Percentiles rank a stretch among this genome's conserved stretches.
These are phyloP conservation scores for Colletotrichum higginsianum DNA, from an alignment of 2,329 filamentous ascomycete species.

Conservation along the genomic window DNA sequence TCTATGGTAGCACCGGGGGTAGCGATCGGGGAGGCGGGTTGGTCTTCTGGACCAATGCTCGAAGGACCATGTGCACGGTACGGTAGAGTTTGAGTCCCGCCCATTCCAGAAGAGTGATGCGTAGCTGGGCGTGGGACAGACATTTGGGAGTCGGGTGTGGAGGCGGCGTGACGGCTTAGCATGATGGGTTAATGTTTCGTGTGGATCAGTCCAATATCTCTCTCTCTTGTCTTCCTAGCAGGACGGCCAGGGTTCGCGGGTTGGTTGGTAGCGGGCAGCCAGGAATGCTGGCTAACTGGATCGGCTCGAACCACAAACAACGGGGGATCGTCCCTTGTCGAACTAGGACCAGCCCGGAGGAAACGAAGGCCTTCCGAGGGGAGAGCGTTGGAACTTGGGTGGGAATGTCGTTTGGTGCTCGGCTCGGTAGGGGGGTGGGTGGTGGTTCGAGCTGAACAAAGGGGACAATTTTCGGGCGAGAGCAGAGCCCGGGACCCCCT, in stretches of 20 bases:
- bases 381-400: conserved; percentile 11
- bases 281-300: conserved; percentile 15
- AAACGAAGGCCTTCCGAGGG: neutral
- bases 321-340: neutral
- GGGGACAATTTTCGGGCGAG: conserved; percentile 34
- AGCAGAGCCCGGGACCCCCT: conserved; percentile 33
- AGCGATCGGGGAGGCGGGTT: conserved; percentile 32
- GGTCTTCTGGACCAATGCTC: conserved; percentile 29
- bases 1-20: conserved; percentile 26
- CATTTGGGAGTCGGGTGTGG: conserved; percentile 46
- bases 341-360: conserved; percentile 20
- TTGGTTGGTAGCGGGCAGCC: conserved; percentile 23
- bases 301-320: conserved; percentile 20
- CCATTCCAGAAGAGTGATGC: conserved; percentile 32
- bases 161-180: conserved; percentile 51
- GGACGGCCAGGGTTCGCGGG: conserved; percentile 18
- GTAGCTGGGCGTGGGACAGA: conserved; percentile 43
- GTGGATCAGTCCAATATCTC: conserved; percentile 45
- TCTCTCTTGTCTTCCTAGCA: conserved; percentile 27
- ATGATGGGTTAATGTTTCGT: conserved; percentile 57
- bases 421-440: conserved; percentile 3
- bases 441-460: conserved; percentile 26
- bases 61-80: conserved; percentile 35
- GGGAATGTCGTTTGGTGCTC: neutral
- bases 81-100: conserved; percentile 32